These are phyloP conservation scores for Triticum aestivum DNA, from an alignment of 176 grass and related monocot genomes.

Conservation along the genomic window IWGSC_CS_RefSeq_v2.1 NC_057807.1:432618684-432619183, in stretches of 20 bases:
- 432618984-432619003: constrained; percentile 22
- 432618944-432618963: neutral
- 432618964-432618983: constrained; percentile 24
- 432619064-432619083: neutral
- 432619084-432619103: constrained; percentile 7
- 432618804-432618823: neutral
- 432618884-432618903: neutral
- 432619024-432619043: constrained; percentile 7
- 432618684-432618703: neutral
- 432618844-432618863: neutral
- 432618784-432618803: neutral
- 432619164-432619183: constrained; percentile 11
- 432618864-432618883: neutral
- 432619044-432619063: neutral
- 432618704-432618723: neutral
- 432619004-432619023: constrained; percentile 76
- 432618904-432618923: neutral
- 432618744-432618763: neutral
- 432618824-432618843: constrained; percentile 34
- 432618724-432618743: neutral
- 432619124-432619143: constrained; percentile 61
- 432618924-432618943: neutral
- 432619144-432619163: constrained; percentile 19
- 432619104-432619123: constrained; percentile 39
- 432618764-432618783: neutral